phyloP scores from a whole-genome alignment of 202 grass and related monocot species.

The Bolboschoenoplectus hybrid region DNA sequence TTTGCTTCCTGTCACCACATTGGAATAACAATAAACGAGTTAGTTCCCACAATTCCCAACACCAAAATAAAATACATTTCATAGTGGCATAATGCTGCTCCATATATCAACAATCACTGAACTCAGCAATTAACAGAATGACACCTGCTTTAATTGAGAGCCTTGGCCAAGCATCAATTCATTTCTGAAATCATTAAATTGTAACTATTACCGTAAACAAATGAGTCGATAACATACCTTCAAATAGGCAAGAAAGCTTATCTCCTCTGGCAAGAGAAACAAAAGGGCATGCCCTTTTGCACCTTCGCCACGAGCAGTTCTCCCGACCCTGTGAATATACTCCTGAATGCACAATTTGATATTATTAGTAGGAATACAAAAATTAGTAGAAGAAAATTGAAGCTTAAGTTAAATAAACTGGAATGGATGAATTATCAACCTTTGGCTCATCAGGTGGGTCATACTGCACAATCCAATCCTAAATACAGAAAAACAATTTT shows the following conservation, averaged over 20 bases:
- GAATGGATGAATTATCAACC: slow-evolving; percentile 45
- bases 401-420: background rate
- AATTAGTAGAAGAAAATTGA: slow-evolving; percentile 19
- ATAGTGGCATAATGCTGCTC: background rate
- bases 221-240: slow-evolving; percentile 49
- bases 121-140: slow-evolving; percentile 17
- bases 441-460: slow-evolving; percentile 98
- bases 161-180: background rate
- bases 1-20: slow-evolving; percentile 67
- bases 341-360: slow-evolving; percentile 63
- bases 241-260: slow-evolving; percentile 81
- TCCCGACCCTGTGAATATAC: slow-evolving; percentile 94
- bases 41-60: background rate
- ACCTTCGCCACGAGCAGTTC: slow-evolving; percentile 92
- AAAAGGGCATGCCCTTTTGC: slow-evolving; percentile 81
- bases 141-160: background rate
- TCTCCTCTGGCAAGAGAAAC: slow-evolving; percentile 85
- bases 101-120: slow-evolving; percentile 9
- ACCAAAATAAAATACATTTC: slow-evolving; percentile 19
- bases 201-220: slow-evolving; percentile 20
- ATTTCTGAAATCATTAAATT: background rate
- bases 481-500: slow-evolving; percentile 31
- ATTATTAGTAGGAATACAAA: slow-evolving; percentile 22
- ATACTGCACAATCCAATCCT: slow-evolving; percentile 99
- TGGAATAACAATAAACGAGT: slow-evolving; percentile 32